Conservation (phyloP, 139 green algal genomes). For the Pleodorina starrii region DNA sequence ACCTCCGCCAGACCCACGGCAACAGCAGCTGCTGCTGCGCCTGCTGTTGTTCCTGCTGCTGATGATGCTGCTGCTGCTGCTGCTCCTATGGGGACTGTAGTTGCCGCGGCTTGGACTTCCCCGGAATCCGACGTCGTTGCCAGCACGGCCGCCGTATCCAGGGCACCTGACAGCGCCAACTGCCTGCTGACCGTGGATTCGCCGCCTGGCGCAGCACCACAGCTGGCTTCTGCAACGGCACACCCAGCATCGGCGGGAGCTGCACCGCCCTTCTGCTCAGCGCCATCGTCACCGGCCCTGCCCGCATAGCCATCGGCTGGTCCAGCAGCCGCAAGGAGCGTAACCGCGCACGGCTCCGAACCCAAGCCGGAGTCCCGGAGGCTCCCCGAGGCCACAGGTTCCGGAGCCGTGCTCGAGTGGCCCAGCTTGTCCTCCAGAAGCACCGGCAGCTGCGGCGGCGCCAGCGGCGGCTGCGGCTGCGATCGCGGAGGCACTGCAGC, state of each 20-base stretch:
- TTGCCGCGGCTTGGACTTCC: not conserved
- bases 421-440: no score
- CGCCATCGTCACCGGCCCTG: not conserved
- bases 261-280: not conserved
- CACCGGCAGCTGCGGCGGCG: no score
- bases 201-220: not conserved
- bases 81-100: not conserved
- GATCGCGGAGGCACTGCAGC: no score
- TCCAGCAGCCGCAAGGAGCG: not conserved
- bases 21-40: no score
- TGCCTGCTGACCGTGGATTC: not conserved
- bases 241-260: not conserved
- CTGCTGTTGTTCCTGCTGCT: not conserved
- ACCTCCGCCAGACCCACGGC: not conserved
- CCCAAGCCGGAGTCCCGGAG: not conserved
- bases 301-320: not conserved
- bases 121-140: not conserved
- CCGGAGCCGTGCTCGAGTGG: not conserved
- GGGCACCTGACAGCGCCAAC: not conserved
- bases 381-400: not conserved
- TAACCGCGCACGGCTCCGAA: not conserved
- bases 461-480: no score
- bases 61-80: not conserved
- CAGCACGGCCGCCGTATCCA: not conserved
- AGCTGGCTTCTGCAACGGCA: not conserved